Conservation (phyloP, 139 green algal genomes). For the Prasinococcaceae sp. region DNA sequence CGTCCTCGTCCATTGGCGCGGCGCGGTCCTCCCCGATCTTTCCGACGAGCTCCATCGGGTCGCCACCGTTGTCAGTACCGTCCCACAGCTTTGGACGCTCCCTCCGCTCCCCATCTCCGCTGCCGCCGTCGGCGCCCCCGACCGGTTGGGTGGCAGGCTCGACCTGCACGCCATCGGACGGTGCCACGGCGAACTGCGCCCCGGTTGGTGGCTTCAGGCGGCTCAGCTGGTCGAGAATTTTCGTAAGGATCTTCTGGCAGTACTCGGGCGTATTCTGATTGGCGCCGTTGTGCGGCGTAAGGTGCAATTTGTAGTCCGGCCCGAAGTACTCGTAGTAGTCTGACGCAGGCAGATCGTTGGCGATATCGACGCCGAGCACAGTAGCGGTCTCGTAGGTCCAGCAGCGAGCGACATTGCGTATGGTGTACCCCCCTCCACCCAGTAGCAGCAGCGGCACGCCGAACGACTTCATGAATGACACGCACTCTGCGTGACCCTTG, state of each 20-base stretch:
- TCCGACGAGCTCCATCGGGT: too few species aligned
- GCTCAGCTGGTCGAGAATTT: slow-evolving; percentile 5
- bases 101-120: too few species aligned
- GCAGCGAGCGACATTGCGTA: slow-evolving; percentile 87
- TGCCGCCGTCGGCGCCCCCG: too few species aligned
- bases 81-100: background rate
- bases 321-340: slow-evolving; percentile 83
- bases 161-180: too few species aligned
- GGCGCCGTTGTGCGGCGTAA: slow-evolving; percentile 40
- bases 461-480: slow-evolving; percentile 63
- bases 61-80: slow-evolving; percentile 15
- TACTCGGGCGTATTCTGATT: slow-evolving; percentile 35
- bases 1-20: too few species aligned
- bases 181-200: background rate
- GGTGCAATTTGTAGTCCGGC: slow-evolving; percentile 48
- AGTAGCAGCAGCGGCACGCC: slow-evolving; percentile 87
- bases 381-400: slow-evolving; percentile 73
- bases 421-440: slow-evolving; percentile 91
- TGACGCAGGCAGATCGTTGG: slow-evolving; percentile 63
- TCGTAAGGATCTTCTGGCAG: slow-evolving; percentile 21
- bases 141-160: too few species aligned
- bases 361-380: slow-evolving; percentile 33
- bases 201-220: background rate
- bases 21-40: too few species aligned
- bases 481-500: slow-evolving; percentile 63